Percentiles rank a stretch among this genome's conserved stretches.
phyloP scores from a whole-genome alignment of 2,329 filamentous ascomycete genomes.

The Ophiostoma perfectum region DNA sequence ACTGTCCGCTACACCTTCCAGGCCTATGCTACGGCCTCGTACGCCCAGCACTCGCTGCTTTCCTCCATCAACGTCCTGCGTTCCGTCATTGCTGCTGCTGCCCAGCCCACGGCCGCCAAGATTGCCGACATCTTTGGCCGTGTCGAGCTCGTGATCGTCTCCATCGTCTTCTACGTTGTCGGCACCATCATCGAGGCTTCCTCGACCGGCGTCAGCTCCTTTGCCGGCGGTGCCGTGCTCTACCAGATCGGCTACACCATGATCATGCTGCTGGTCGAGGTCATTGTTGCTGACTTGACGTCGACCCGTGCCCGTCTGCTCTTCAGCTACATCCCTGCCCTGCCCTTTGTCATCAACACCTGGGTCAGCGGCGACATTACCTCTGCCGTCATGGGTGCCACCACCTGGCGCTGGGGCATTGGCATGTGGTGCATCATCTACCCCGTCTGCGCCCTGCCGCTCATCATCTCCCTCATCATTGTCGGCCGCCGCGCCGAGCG shows the following conservation, averaged over 20 bases:
- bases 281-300: slow-evolving; percentile 59
- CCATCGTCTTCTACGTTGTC: slow-evolving; percentile 42
- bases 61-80: slow-evolving; percentile 46
- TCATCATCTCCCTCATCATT: slow-evolving; percentile 39
- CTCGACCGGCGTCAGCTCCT: slow-evolving; percentile 42
- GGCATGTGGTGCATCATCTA: slow-evolving; percentile 62
- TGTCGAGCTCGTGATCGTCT: slow-evolving; percentile 51
- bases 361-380: slow-evolving; percentile 59
- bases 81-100: slow-evolving; percentile 32
- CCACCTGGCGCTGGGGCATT: slow-evolving; percentile 57
- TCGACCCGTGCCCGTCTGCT: slow-evolving; percentile 58
- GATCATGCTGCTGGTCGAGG: slow-evolving; percentile 56
- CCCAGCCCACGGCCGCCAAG: slow-evolving; percentile 51
- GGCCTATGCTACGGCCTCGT: slow-evolving; percentile 48
- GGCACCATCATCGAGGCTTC: slow-evolving; percentile 51
- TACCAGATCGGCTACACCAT: slow-evolving; percentile 61
- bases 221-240: slow-evolving; percentile 53
- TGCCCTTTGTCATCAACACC: slow-evolving; percentile 57
- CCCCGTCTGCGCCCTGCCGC: slow-evolving; percentile 49
- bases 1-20: slow-evolving; percentile 52
- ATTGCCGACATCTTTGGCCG: slow-evolving; percentile 60
- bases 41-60: slow-evolving; percentile 48
- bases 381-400: slow-evolving; percentile 42
- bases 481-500: slow-evolving; percentile 49
- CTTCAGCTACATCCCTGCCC: slow-evolving; percentile 59